phyloP scores from a whole-genome alignment of 768 basidiomycete genomes.

The Clavulina sp. region DNA sequence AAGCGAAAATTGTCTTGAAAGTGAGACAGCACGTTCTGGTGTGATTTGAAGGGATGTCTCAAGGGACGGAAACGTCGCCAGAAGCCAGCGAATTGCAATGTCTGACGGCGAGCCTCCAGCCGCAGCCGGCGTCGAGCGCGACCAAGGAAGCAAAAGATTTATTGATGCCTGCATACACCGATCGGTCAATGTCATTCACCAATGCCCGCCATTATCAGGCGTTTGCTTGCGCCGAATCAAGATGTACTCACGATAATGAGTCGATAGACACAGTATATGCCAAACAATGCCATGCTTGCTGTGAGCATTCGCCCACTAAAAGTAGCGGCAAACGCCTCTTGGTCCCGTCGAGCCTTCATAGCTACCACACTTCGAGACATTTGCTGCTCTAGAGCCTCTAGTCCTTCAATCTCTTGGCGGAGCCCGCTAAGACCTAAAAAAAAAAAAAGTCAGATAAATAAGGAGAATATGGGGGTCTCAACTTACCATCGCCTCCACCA shows the following conservation, averaged over 20 bases:
- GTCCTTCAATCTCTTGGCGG: conserved; percentile 36
- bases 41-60: not conserved
- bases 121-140: not conserved
- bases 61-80: not conserved
- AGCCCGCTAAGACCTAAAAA: conserved; percentile 43
- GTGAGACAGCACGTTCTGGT: conserved; percentile 22
- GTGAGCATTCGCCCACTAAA: not conserved
- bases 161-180: not conserved
- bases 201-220: not conserved
- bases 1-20: conserved; percentile 43
- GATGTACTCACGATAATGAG: not conserved
- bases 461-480: not conserved
- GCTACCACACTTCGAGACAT: conserved; percentile 16
- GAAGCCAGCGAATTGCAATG: not conserved
- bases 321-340: not conserved
- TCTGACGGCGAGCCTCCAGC: not conserved
- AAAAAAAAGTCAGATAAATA: conserved; percentile 16
- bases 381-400: conserved; percentile 19
- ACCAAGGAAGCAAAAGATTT: not conserved
- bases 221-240: not conserved
- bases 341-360: not conserved
- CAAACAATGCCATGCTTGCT: not conserved
- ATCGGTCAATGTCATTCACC: not conserved
- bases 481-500: not conserved
- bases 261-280: not conserved